These are phyloP conservation scores for Bruguiera gymnorhiza DNA, from an alignment of 345 rosid genomes.

Conservation along the genomic window DNA sequence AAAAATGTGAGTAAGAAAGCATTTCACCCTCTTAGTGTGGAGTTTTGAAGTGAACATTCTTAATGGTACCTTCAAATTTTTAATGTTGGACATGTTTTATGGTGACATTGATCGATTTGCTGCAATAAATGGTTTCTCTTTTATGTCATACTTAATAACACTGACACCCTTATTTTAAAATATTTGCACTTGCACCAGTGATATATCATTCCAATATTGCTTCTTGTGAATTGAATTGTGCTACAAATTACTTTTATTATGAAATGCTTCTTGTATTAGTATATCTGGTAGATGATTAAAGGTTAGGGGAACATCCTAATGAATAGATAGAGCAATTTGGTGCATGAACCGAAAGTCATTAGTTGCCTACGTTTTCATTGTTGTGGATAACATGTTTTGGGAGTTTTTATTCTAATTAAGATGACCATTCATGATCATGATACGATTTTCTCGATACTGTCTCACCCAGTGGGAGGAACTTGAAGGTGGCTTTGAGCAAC, in stretches of 20 bases:
- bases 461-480: conserved; percentile 75
- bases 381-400: background rate
- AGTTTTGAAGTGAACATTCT: background rate
- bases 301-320: background rate
- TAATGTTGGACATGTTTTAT: too few relatives aligned
- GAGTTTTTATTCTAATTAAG: background rate
- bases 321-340: background rate
- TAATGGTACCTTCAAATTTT: too few relatives aligned
- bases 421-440: background rate
- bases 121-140: too few relatives aligned
- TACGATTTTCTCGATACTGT: background rate
- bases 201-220: too few relatives aligned
- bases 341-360: background rate
- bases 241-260: background rate
- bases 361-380: background rate
- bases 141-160: too few relatives aligned
- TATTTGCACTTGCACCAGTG: background rate
- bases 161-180: too few relatives aligned
- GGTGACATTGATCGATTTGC: too few relatives aligned
- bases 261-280: background rate
- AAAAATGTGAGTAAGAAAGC: background rate
- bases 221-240: background rate
- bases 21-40: background rate
- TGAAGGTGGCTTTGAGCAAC: conserved; percentile 74
- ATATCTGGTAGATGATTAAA: background rate